Conservation (phyloP, 805 yeast species). For the Priceomyces carsonii region DNA sequence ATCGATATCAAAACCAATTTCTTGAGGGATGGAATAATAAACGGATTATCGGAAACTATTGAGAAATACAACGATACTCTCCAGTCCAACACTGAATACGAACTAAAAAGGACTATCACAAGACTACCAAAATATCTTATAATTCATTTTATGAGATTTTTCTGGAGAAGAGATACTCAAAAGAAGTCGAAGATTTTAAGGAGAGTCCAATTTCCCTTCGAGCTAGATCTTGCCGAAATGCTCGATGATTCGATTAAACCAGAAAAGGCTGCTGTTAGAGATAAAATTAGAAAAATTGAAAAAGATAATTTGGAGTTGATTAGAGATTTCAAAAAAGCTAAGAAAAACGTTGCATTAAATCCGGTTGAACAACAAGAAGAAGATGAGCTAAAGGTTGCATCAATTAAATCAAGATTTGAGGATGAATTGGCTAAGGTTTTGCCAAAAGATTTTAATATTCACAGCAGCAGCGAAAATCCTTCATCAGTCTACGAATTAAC, state of each 20-base stretch:
- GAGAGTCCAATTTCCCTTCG: conserved; percentile 93
- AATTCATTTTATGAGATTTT: conserved; percentile 91
- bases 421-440: conserved; percentile 45
- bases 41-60: conserved; percentile 71
- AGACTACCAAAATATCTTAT: conserved; percentile 85
- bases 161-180: conserved; percentile 90
- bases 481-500: conserved; percentile 82
- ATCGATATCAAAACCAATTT: conserved; percentile 84
- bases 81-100: conserved; percentile 69
- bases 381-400: conserved; percentile 49
- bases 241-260: conserved; percentile 74
- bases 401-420: conserved; percentile 52
- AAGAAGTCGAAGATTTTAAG: conserved; percentile 92
- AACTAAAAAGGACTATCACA: conserved; percentile 59
- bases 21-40: conserved; percentile 78
- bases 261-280: conserved; percentile 71
- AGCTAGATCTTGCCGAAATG: conserved; percentile 83
- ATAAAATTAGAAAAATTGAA: conserved; percentile 71
- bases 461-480: conserved; percentile 69
- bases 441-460: conserved; percentile 30
- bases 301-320: conserved; percentile 71
- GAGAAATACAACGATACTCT: conserved; percentile 76
- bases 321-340: conserved; percentile 69
- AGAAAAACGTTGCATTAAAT: conserved; percentile 31
- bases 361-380: conserved; percentile 59